A percentile compares a stretch with the other conserved stretches of the same genome.
Conservation (phyloP, 495 filamentous ascomycete species). For the Amphirosellinia nigrospora region DNA sequence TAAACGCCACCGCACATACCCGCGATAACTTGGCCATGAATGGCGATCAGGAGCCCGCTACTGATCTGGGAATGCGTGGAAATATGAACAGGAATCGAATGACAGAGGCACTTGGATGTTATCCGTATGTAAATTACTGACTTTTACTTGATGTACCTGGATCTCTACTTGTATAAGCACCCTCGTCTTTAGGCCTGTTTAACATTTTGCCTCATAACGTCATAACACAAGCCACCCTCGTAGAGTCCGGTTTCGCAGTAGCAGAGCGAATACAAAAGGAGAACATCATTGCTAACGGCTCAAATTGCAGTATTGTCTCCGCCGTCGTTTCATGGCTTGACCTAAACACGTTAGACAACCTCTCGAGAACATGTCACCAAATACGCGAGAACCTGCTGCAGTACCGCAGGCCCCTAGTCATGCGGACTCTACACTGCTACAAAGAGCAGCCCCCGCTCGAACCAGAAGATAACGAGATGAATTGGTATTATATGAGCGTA, state of each 20-base stretch:
- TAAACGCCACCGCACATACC: slow-evolving; percentile 29
- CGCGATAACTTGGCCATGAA: slow-evolving; percentile 25
- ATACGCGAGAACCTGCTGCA: slow-evolving; percentile 76
- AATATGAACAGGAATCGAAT: slow-evolving; percentile 73
- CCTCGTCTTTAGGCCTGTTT: slow-evolving; percentile 14
- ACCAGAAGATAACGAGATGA: slow-evolving; percentile 53
- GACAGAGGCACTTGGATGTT: slow-evolving; percentile 82
- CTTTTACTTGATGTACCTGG: slow-evolving; percentile 29
- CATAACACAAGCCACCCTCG: not conserved
- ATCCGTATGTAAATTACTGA: slow-evolving; percentile 70
- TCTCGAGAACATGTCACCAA: slow-evolving; percentile 81
- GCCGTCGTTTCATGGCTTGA: slow-evolving; percentile 77
- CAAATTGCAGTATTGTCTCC: slow-evolving; percentile 68
- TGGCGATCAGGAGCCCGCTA: slow-evolving; percentile 32
- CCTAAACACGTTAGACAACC: slow-evolving; percentile 80
- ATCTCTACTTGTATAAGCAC: slow-evolving; percentile 31
- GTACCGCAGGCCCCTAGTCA: slow-evolving; percentile 72
- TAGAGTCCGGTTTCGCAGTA: not conserved
- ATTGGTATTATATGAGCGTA: slow-evolving; percentile 58
- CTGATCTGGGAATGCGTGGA: slow-evolving; percentile 46
- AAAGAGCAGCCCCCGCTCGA: slow-evolving; percentile 64
- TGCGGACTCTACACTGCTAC: slow-evolving; percentile 76
- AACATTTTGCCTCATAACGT: slow-evolving; percentile 27
- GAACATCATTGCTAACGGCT: slow-evolving; percentile 37
- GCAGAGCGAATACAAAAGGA: slow-evolving; percentile 23